These are phyloP conservation scores for Russula sp. DNA, from an alignment of 768 basidiomycete species.

Conservation along the genomic window DNA sequence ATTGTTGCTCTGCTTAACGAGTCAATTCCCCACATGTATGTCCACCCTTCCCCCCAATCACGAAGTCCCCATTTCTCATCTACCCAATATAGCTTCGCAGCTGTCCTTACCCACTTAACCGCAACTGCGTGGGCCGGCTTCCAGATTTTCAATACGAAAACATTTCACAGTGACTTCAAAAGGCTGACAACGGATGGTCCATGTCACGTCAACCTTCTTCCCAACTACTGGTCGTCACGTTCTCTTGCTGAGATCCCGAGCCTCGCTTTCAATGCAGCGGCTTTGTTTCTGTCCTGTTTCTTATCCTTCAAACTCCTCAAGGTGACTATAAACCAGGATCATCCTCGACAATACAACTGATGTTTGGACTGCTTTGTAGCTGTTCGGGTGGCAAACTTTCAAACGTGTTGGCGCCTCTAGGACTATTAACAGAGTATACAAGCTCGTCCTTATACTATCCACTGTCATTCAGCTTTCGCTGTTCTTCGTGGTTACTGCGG, in stretches of 20 bases:
- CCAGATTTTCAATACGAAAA: constrained; percentile 58
- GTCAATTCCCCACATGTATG: constrained; percentile 71
- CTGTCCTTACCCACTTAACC: constrained; percentile 67
- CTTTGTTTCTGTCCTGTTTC: constrained; percentile 57
- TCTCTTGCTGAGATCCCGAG: constrained; percentile 60
- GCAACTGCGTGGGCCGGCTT: constrained; percentile 71
- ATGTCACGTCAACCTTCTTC: constrained; percentile 56
- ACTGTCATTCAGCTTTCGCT: constrained; percentile 72
- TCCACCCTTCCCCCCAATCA: background rate
- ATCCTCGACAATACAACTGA: constrained; percentile 1
- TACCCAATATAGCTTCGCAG: constrained; percentile 46
- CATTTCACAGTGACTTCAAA: constrained; percentile 56
- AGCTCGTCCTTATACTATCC: constrained; percentile 63
- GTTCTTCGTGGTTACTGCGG: constrained; percentile 71
- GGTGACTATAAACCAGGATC: constrained; percentile 40
- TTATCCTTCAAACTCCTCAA: constrained; percentile 74
- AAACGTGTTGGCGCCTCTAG: constrained; percentile 77
- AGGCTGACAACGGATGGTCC: constrained; percentile 61
- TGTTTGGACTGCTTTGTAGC: constrained; percentile 37
- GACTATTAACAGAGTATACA: constrained; percentile 72
- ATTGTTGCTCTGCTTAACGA: constrained; percentile 68
- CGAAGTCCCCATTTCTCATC: constrained; percentile 2
- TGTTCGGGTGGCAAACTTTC: constrained; percentile 86
- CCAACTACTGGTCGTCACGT: constrained; percentile 62
- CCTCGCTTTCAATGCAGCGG: constrained; percentile 58